A percentile compares a stretch with the other conserved stretches of the same genome.
Conservation (phyloP, 176 grass and related monocot species). For the Ensete ventricosum region DNA sequence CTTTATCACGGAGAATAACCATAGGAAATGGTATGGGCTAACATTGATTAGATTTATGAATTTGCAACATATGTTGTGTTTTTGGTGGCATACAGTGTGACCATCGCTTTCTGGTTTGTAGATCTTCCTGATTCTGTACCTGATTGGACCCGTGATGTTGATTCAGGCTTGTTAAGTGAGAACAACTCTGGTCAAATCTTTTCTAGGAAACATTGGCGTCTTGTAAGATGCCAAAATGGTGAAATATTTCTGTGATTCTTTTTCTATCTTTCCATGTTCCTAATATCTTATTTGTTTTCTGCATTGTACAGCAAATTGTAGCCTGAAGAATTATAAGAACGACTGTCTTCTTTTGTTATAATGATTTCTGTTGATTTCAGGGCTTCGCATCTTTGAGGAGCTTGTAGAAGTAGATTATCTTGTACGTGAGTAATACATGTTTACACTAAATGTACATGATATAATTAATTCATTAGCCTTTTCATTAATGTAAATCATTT, state of each 20-base stretch:
- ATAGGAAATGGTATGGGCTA: conserved; percentile 76
- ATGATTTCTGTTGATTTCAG: conserved; percentile 28
- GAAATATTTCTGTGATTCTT: conserved; percentile 29
- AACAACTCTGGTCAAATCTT: conserved; percentile 71
- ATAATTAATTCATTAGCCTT: conserved; percentile 24
- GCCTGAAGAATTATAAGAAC: background rate
- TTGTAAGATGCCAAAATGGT: conserved; percentile 97
- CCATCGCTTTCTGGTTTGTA: conserved; percentile 27
- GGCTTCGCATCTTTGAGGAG: conserved; percentile 94
- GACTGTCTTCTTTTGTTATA: conserved; percentile 6
- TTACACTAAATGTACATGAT: conserved; percentile 5
- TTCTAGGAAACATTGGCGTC: conserved; percentile 94
- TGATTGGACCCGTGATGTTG: conserved; percentile 86
- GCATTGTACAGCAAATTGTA: background rate
- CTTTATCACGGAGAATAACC: conserved; percentile 76
- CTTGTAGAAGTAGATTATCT: conserved; percentile 92
- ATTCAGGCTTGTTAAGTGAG: conserved; percentile 43
- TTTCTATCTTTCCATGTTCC: background rate
- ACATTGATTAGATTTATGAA: background rate
- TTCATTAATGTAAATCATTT: conserved; percentile 29
- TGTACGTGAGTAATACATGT: conserved; percentile 58
- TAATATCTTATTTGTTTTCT: background rate
- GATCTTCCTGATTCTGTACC: conserved; percentile 80
- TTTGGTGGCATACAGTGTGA: conserved; percentile 13
- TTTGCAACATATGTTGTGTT: background rate